Conservation (phyloP, 2,329 filamentous ascomycete genomes). For the Onygena corvina region DNA sequence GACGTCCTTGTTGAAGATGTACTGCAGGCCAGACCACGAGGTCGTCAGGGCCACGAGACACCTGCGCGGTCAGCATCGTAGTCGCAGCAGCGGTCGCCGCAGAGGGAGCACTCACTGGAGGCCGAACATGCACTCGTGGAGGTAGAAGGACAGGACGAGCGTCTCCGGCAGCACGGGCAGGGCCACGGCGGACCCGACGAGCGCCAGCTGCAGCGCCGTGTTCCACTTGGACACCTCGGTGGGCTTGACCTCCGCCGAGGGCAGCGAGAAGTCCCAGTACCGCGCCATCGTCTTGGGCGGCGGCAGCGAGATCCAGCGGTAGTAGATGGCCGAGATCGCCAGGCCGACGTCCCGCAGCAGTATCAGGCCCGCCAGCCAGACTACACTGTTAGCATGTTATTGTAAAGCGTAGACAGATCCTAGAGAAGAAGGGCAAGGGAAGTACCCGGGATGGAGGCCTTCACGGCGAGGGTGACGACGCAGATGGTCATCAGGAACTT, state of each 20-base stretch:
- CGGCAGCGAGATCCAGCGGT: constrained; percentile 86
- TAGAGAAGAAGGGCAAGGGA: constrained; percentile 14
- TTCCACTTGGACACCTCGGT: constrained; percentile 53
- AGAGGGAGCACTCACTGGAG: constrained; percentile 30
- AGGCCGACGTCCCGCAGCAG: constrained; percentile 77
- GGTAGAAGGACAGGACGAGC: constrained; percentile 43
- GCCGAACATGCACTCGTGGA: constrained; percentile 49
- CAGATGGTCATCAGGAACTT: constrained; percentile 91
- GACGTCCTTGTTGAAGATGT: constrained; percentile 79
- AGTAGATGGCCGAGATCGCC: constrained; percentile 79
- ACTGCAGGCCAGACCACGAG: constrained; percentile 85
- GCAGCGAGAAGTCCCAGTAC: constrained; percentile 96
- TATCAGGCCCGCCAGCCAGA: constrained; percentile 82
- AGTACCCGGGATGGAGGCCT: constrained; percentile 68
- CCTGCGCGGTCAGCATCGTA: constrained; percentile 40
- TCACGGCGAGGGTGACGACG: constrained; percentile 70
- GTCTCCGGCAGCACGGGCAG: constrained; percentile 56
- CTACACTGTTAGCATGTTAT: constrained; percentile 31
- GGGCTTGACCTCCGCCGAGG: constrained; percentile 36
- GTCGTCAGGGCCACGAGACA: constrained; percentile 82
- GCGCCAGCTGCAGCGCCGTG: constrained; percentile 75
- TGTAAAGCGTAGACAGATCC: constrained; percentile 6
- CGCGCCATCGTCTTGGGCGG: constrained; percentile 81
- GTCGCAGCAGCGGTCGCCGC: too few species aligned
- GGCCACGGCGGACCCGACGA: constrained; percentile 74